A percentile compares a stretch with the other conserved stretches of the same genome.
phyloP scores from a whole-genome alignment of 2,329 filamentous ascomycete genomes.

The Cladophialophora exuberans region DNA sequence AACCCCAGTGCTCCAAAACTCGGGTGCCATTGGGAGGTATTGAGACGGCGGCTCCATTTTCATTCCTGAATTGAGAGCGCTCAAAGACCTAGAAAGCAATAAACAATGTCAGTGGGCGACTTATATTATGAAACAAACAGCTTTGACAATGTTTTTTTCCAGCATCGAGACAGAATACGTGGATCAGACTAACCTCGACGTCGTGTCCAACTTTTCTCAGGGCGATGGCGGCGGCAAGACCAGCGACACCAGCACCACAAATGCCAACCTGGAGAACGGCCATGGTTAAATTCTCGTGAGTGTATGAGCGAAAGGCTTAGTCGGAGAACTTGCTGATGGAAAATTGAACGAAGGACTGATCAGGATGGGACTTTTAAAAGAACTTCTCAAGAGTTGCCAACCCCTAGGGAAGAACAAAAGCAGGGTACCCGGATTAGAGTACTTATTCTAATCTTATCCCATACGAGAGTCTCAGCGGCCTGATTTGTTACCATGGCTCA shows the following conservation, averaged over 20 bases:
- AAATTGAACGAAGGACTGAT: too few relatives aligned
- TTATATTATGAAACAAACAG: neutral
- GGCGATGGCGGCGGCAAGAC: slow-evolving; percentile 40
- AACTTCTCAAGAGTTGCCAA: too few relatives aligned
- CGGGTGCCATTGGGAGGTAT: slow-evolving; percentile 39
- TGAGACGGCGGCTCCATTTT: slow-evolving; percentile 40
- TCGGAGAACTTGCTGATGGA: neutral
- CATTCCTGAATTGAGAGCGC: slow-evolving; percentile 39
- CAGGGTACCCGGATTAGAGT: too few relatives aligned
- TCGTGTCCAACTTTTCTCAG: slow-evolving; percentile 39
- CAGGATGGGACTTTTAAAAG: too few relatives aligned
- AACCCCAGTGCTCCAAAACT: slow-evolving; percentile 37
- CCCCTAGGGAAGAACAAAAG: too few relatives aligned
- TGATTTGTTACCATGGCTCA: neutral
- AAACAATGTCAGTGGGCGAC: neutral
- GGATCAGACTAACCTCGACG: slow-evolving; percentile 36
- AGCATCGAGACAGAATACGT: neutral
- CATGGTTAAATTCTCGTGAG: neutral
- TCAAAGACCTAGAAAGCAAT: slow-evolving; percentile 36
- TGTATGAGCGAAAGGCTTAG: neutral
- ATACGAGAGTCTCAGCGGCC: neutral
- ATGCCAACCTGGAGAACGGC: slow-evolving; percentile 31
- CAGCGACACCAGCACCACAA: slow-evolving; percentile 41
- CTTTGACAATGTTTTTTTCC: neutral
- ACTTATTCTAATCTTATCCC: slow-evolving; percentile 7